Evolutionary conservation across 495 filamentous ascomycete genomes (phyloP).

Genomic region (Podospora pseudopauciseta): DNA sequence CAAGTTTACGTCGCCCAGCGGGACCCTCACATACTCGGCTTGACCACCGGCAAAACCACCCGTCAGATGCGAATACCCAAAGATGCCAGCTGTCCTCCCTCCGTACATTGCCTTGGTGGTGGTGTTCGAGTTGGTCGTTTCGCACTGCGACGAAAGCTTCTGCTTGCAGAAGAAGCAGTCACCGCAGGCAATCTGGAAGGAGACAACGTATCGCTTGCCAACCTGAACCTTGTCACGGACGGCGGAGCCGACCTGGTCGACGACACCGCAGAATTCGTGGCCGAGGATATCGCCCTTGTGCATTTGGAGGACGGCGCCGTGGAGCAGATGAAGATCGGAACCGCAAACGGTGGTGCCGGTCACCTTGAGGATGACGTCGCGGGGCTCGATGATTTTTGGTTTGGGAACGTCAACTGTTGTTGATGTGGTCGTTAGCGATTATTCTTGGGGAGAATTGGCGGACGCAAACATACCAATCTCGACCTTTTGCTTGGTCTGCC

Average conservation of each 20-base stretch:
- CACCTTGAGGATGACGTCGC: conserved; percentile 79
- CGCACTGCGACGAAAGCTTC: conserved; percentile 73
- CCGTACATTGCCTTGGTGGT: conserved; percentile 71
- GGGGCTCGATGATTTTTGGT: conserved; percentile 65
- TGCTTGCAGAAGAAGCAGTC: conserved; percentile 73
- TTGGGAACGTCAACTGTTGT: conserved; percentile 57
- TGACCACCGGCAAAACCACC: conserved; percentile 89
- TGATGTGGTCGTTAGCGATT: neutral
- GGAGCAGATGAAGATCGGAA: conserved; percentile 77
- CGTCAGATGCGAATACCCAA: conserved; percentile 72
- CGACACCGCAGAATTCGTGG: conserved; percentile 83
- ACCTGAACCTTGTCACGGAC: conserved; percentile 52
- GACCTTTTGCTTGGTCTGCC: conserved; percentile 69
- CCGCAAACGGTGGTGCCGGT: conserved; percentile 88
- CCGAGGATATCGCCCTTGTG: conserved; percentile 84
- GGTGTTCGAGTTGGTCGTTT: conserved; percentile 70
- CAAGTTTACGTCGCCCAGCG: conserved; percentile 77
- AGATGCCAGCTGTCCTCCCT: conserved; percentile 66
- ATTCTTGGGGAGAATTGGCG: neutral
- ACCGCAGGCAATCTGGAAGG: conserved; percentile 82
- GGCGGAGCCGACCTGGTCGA: conserved; percentile 63
- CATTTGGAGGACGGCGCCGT: conserved; percentile 67
- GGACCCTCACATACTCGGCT: conserved; percentile 82
- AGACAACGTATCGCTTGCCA: conserved; percentile 78
- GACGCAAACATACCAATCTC: conserved; percentile 41